Percentiles rank a stretch among this genome's conserved stretches.
Conservation (phyloP, 805 yeast species). For the Jamesozyma piceae region DNA sequence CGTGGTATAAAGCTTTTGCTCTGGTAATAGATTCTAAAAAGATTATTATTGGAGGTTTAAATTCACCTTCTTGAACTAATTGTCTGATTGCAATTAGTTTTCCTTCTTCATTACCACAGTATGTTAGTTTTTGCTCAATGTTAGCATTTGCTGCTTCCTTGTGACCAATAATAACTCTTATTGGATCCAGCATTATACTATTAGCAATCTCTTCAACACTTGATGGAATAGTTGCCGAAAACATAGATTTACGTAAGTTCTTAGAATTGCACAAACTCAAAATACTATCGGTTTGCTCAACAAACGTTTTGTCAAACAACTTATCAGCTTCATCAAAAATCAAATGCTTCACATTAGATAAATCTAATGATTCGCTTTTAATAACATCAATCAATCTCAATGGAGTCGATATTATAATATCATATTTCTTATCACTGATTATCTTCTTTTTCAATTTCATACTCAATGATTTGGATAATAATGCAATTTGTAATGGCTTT, state of each 20-base stretch:
- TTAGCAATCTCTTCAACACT: slow-evolving; percentile 83
- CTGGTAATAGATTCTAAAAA: slow-evolving; percentile 86
- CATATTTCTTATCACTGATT: slow-evolving; percentile 55
- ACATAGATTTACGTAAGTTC: slow-evolving; percentile 61
- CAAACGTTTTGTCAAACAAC: slow-evolving; percentile 75
- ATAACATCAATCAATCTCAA: slow-evolving; percentile 75
- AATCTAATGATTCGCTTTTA: slow-evolving; percentile 48
- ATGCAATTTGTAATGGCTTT: slow-evolving; percentile 44
- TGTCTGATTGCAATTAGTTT: slow-evolving; percentile 86
- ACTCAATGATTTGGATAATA: slow-evolving; percentile 64
- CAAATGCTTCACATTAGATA: slow-evolving; percentile 60
- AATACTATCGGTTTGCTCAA: slow-evolving; percentile 84
- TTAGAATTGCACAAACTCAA: slow-evolving; percentile 37
- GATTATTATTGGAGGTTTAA: slow-evolving; percentile 86
- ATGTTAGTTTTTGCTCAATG: slow-evolving; percentile 75
- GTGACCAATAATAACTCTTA: slow-evolving; percentile 82
- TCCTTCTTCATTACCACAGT: slow-evolving; percentile 93
- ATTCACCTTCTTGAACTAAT: slow-evolving; percentile 71
- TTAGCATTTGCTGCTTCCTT: slow-evolving; percentile 84
- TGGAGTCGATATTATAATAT: slow-evolving; percentile 81
- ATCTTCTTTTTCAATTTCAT: slow-evolving; percentile 55
- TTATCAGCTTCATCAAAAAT: slow-evolving; percentile 95
- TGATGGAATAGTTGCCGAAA: slow-evolving; percentile 93
- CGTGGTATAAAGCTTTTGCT: slow-evolving; percentile 93
- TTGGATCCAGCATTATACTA: slow-evolving; percentile 73